phyloP scores from a whole-genome alignment of 164 flowering plant species.

The Umbilicus rupestris region DNA sequence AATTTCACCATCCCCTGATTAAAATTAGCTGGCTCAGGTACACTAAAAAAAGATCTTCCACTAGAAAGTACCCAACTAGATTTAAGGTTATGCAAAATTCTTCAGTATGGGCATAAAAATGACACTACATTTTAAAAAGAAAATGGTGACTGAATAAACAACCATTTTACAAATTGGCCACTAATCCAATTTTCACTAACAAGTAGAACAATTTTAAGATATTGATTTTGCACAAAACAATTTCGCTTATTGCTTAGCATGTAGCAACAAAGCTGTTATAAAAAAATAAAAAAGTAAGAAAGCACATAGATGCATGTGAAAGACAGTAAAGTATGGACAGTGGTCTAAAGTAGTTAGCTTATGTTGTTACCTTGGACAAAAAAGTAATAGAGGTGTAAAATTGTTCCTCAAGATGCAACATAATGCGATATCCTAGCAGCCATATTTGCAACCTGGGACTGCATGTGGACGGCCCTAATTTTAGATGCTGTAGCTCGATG shows the following conservation, averaged over 20 bases:
- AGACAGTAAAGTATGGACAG: too few relatives aligned
- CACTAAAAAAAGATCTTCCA: not conserved
- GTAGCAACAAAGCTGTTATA: not conserved
- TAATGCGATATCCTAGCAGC: constrained; percentile 43
- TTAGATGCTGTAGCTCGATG: constrained; percentile 66
- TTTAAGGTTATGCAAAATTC: not conserved
- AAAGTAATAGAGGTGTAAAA: not conserved
- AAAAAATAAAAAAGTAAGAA: not conserved
- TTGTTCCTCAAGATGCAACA: not conserved
- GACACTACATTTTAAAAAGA: not conserved
- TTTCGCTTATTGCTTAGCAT: not conserved
- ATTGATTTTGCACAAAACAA: not conserved
- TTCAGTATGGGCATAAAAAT: not conserved
- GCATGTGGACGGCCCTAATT: constrained; percentile 72
- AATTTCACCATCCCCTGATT: not conserved
- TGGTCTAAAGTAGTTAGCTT: not conserved
- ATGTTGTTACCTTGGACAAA: not conserved
- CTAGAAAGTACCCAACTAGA: not conserved
- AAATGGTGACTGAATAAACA: not conserved
- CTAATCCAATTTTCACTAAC: not conserved
- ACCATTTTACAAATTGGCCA: not conserved
- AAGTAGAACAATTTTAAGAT: not conserved
- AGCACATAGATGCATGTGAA: not conserved
- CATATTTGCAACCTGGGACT: constrained; percentile 71
- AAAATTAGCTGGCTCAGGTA: not conserved